A percentile compares a stretch with the other conserved stretches of the same genome.
These are phyloP conservation scores for Lavandula angustifolia DNA, from an alignment of 257 asterid genomes.

Conservation along the genomic window DNA sequence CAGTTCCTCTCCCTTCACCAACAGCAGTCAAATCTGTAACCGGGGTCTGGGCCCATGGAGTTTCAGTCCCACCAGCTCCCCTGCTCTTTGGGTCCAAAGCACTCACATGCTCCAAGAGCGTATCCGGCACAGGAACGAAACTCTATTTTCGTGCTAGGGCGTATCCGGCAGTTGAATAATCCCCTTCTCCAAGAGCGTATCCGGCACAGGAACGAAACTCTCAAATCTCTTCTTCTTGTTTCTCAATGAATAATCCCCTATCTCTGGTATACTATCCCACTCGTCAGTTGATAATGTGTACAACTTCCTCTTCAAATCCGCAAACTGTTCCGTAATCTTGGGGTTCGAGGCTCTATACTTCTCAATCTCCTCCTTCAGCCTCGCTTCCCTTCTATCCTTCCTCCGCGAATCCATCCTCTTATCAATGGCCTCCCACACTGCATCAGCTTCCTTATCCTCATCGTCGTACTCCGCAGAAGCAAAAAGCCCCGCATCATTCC, in stretches of 20 bases:
- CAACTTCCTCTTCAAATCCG: conserved; percentile 84
- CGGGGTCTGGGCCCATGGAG: conserved; percentile 88
- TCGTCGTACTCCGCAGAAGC: conserved; percentile 95
- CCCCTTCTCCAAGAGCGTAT: conserved; percentile 36
- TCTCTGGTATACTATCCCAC: conserved; percentile 67
- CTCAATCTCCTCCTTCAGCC: conserved; percentile 89
- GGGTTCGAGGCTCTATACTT: conserved; percentile 88
- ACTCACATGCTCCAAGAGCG: neutral
- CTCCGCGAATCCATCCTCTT: conserved; percentile 85
- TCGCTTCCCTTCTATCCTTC: conserved; percentile 92
- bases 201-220: conserved; percentile 64
- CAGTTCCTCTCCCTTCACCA: conserved; percentile 97
- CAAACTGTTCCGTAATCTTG: conserved; percentile 86
- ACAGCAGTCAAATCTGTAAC: conserved; percentile 94
- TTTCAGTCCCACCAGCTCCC: conserved; percentile 81
- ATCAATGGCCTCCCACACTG: conserved; percentile 81
- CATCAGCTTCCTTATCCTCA: conserved; percentile 91
- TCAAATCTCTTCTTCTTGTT: conserved; percentile 86
- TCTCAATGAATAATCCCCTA: conserved; percentile 74
- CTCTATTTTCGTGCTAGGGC: no score
- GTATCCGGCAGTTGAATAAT: no score
- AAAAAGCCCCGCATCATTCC: conserved; percentile 85
- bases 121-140: conserved; percentile 52
- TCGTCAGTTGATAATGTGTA: conserved; percentile 60
- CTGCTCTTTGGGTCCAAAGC: conserved; percentile 89